Conservation (phyloP, 106 monocot species). For the Dendrobium chrysotoxum region DNA sequence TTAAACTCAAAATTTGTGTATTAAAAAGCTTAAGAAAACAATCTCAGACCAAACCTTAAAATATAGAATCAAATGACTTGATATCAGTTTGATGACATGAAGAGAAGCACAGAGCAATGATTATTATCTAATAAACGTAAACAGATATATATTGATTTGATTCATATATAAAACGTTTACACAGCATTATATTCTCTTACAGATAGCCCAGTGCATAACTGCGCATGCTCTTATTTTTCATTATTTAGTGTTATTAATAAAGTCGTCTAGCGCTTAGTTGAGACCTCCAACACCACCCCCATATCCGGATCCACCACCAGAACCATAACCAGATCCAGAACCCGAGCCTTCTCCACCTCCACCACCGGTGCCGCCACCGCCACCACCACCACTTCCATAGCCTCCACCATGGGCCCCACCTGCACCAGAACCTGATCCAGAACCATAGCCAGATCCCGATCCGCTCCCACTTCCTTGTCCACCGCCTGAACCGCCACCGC, state of each 20-base stretch:
- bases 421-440: neutral
- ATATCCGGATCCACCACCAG: conserved; percentile 6
- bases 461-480: conserved; percentile 6
- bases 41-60: too few relatives aligned
- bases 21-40: too few relatives aligned
- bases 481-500: neutral
- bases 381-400: neutral
- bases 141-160: too few relatives aligned
- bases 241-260: neutral
- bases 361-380: neutral
- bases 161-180: too few relatives aligned
- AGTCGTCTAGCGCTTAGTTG: neutral
- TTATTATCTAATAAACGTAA: too few relatives aligned
- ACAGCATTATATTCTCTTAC: too few relatives aligned
- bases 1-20: too few relatives aligned
- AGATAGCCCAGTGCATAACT: too few relatives aligned
- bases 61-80: too few relatives aligned
- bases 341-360: neutral
- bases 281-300: neutral
- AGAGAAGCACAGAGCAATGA: too few relatives aligned
- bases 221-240: neutral
- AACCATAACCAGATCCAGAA: neutral
- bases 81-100: too few relatives aligned
- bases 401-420: neutral
- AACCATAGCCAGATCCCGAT: neutral